Evolutionary conservation across 495 filamentous ascomycete species (phyloP), one percentile per base, ranked within the genome.

Genomic region (Talaromyces liani): DNA sequence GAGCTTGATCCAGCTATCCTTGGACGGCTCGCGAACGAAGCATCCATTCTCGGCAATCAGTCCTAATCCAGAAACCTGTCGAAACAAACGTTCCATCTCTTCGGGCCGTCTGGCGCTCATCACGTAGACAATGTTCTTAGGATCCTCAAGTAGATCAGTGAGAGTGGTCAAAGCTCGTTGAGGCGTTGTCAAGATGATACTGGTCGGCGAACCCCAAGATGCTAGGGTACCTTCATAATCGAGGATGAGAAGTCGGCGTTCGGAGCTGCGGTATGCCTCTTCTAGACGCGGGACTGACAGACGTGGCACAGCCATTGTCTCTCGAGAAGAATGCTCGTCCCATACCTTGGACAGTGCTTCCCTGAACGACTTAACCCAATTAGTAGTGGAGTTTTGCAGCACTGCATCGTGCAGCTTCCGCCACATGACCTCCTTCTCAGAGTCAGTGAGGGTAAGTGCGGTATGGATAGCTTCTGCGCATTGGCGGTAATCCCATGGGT

Each of bases 221-320:
- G 93, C 90, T 14, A 97, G 78, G 1, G 93, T 97, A 59, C 92
- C 93, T 72, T 97, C 93, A 68, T 94, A 93, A 69, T 97, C 93
- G 25, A 97, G 78, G 66, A 97, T 87, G 71, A 97, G 92, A 16
- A 97, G 79, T 22, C 92, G 85, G 51, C 85, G 82, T 33, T 83
- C 71, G 1, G 87, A 82, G 16, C 75, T 71, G 14, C 80, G 75
- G 75, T 96, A 97, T 58, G 82, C 73, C 60, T 88, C 79, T 2
- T 78, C 73, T 6, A 97, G 79, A 2, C 74, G 68, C 33, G 79
- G 82, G 24, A 90, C 73, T 18, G 90, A 91, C 1, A 97, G 78
- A 4, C 93, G 87, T 24, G 93, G 92, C 4, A 97, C 88, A 7
- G 90, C 90, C 60, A 88, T 88, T 65, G 88, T 89, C 66, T 93